Percentiles rank a stretch among this genome's conserved stretches.
phyloP scores from a whole-genome alignment of 352 stramenopile genomes.

The Phytophthora foliorum region DNA sequence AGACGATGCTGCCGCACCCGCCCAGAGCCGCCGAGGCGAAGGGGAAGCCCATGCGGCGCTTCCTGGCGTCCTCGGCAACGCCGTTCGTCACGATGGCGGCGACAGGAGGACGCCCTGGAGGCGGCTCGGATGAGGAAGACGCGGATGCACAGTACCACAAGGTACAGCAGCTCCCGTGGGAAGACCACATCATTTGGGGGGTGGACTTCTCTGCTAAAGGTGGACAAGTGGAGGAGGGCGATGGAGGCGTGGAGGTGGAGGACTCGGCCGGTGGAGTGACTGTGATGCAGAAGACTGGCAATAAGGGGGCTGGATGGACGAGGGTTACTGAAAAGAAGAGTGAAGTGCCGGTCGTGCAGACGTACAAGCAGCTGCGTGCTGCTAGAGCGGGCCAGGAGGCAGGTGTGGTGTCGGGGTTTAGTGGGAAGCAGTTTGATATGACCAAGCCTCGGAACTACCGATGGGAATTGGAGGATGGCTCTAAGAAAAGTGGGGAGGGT shows the following conservation, averaged over 20 bases:
- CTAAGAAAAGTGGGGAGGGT: slow-evolving; percentile 16
- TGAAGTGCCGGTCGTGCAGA: slow-evolving; percentile 22
- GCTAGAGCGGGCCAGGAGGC: slow-evolving; percentile 29
- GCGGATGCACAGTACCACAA: slow-evolving; percentile 79
- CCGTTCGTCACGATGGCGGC: slow-evolving; percentile 64
- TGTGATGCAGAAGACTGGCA: slow-evolving; percentile 19
- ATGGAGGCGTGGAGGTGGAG: slow-evolving; percentile 64
- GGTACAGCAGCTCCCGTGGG: slow-evolving; percentile 85
- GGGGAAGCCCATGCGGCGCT: slow-evolving; percentile 83
- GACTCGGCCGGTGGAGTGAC: slow-evolving; percentile 42
- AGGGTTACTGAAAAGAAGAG: slow-evolving; percentile 23
- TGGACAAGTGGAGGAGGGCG: slow-evolving; percentile 19
- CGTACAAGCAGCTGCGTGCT: slow-evolving; percentile 47
- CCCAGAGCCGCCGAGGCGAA: slow-evolving; percentile 47
- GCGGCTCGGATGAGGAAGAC: slow-evolving; percentile 27
- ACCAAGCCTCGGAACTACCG: slow-evolving; percentile 80
- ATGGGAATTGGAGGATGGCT: slow-evolving; percentile 64
- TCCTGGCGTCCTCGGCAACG: slow-evolving; percentile 60
- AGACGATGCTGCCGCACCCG: slow-evolving; percentile 44
- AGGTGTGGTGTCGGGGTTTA: slow-evolving; percentile 10
- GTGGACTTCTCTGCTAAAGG: slow-evolving; percentile 60
- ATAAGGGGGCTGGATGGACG: slow-evolving; percentile 1
- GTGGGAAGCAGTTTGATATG: slow-evolving; percentile 72
- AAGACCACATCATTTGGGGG: slow-evolving; percentile 86
- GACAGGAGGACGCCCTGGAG: slow-evolving; percentile 17